Conservation (phyloP, 768 basidiomycete species). For the Suillus placidus region DNA sequence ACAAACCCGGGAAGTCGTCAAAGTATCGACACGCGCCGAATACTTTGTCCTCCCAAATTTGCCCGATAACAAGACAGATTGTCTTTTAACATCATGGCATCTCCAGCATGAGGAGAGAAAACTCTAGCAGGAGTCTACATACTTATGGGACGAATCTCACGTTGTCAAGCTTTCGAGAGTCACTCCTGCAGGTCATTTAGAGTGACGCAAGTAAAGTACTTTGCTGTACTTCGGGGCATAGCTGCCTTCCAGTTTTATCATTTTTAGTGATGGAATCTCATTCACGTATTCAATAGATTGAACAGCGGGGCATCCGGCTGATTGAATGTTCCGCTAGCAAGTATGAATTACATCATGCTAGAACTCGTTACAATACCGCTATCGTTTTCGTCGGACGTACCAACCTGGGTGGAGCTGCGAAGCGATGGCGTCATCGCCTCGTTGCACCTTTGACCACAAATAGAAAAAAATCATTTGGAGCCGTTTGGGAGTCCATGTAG, state of each 20-base stretch:
- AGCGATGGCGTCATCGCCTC: neutral
- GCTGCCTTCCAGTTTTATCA: neutral
- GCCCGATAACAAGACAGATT: neutral
- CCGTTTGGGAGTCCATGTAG: neutral
- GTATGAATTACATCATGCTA: neutral
- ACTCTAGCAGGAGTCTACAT: too few species aligned
- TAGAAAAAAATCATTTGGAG: neutral
- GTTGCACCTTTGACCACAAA: neutral
- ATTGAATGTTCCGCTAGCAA: neutral
- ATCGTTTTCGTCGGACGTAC: neutral
- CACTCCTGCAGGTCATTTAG: neutral
- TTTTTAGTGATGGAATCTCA: neutral
- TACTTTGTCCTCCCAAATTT: neutral
- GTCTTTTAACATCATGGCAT: too few species aligned
- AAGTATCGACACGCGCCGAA: neutral
- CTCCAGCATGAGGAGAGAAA: neutral
- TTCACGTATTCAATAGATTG: neutral
- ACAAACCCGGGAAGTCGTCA: neutral
- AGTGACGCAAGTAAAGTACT: neutral
- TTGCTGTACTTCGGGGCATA: neutral
- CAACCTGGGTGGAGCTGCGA: neutral
- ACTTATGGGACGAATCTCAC: neutral
- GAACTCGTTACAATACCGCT: neutral
- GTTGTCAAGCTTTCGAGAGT: neutral
- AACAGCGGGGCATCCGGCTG: neutral